phyloP scores from a whole-genome alignment of 495 filamentous ascomycete genomes.

The Penicillium simplicissimum region DNA sequence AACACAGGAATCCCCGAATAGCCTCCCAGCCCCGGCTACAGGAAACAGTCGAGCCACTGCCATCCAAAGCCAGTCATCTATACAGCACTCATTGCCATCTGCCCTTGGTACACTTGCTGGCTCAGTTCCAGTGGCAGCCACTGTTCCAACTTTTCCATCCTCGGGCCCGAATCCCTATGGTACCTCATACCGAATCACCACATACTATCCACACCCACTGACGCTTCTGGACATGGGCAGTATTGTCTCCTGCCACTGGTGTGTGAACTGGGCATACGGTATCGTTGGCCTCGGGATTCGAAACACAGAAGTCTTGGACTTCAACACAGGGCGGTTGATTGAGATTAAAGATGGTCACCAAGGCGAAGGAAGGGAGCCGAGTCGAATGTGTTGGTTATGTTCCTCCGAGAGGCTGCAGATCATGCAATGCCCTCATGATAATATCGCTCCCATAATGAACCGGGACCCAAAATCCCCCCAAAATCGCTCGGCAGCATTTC shows the following conservation, averaged over 20 bases:
- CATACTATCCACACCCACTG: constrained; percentile 9
- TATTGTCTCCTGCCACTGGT: constrained; percentile 14
- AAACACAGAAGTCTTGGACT: constrained; percentile 3
- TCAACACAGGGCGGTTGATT: neutral
- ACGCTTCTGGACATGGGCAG: neutral
- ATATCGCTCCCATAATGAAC: neutral
- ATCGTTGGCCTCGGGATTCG: constrained; percentile 10
- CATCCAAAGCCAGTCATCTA: neutral
- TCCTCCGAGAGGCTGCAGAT: constrained; percentile 1
- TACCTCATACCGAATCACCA: constrained; percentile 1
- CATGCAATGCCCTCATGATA: constrained; percentile 8
- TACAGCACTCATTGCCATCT: neutral
- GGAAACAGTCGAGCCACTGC: neutral
- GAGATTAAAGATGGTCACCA: constrained; percentile 7
- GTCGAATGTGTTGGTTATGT: constrained; percentile 14
- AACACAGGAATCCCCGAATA: neutral
- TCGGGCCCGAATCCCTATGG: neutral
- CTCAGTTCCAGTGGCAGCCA: neutral
- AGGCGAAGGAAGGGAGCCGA: constrained; percentile 11
- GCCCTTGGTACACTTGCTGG: neutral
- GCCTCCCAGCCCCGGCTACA: neutral
- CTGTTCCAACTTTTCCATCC: neutral
- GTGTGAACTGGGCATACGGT: constrained; percentile 18
- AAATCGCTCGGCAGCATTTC: neutral
- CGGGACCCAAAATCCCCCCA: neutral